These are phyloP conservation scores for Lupinus albus DNA, from an alignment of 306 rosid species.

Conservation along the genomic window DNA sequence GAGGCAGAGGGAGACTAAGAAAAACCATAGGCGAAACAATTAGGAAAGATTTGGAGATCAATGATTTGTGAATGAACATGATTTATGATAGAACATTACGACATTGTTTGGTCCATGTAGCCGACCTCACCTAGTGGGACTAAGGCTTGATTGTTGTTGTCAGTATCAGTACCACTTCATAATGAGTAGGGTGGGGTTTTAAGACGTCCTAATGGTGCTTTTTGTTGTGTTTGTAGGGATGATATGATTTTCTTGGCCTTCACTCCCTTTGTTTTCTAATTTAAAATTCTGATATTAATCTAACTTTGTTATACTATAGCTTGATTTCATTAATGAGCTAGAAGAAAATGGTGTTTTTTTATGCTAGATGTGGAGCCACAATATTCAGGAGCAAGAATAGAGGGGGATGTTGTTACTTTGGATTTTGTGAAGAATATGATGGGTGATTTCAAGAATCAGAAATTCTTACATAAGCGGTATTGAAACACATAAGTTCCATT, in stretches of 20 bases:
- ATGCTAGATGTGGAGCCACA: slow-evolving; percentile 89
- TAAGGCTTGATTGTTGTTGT: no score
- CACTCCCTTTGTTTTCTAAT: neutral
- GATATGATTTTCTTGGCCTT: slow-evolving; percentile 10
- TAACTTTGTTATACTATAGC: slow-evolving; percentile 1
- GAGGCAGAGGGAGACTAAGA: no score
- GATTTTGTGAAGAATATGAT: slow-evolving; percentile 96
- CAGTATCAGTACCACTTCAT: no score
- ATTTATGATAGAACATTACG: no score
- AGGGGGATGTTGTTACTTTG: slow-evolving; percentile 84
- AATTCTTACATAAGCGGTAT: slow-evolving; percentile 87
- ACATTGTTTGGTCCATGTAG: no score
- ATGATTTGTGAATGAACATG: no score
- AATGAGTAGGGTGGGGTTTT: neutral
- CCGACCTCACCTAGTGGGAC: no score
- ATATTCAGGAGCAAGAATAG: slow-evolving; percentile 92
- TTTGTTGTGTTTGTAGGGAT: neutral
- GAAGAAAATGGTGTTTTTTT: slow-evolving; percentile 39
- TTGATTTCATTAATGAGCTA: slow-evolving; percentile 38
- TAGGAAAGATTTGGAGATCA: no score
- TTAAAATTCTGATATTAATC: neutral
- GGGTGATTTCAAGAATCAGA: slow-evolving; percentile 93
- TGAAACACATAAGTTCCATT: slow-evolving; percentile 34
- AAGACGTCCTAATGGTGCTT: neutral
- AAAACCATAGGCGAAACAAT: no score